These are phyloP conservation scores for Tylopilus balloui DNA, from an alignment of 768 basidiomycete genomes.

Conservation along the genomic window DNA sequence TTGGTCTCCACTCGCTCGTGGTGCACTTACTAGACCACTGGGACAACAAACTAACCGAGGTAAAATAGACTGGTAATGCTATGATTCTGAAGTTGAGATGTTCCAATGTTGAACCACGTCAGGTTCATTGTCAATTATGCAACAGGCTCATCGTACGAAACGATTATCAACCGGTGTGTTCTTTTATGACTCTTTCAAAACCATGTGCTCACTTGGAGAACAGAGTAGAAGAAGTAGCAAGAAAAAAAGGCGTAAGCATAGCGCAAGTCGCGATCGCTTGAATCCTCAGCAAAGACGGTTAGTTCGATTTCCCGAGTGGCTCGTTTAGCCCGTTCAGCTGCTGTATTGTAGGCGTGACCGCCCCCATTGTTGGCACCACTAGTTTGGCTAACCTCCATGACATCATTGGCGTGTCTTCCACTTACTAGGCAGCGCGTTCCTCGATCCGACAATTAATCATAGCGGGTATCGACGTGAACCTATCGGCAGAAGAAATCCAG, in stretches of 20 bases:
- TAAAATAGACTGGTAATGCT: constrained; percentile 22
- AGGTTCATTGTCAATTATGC: constrained; percentile 27
- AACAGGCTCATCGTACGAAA: constrained; percentile 23
- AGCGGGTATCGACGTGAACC: constrained; percentile 38
- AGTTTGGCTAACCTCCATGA: constrained; percentile 39
- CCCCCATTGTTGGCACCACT: constrained; percentile 44
- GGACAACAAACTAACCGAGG: constrained; percentile 27
- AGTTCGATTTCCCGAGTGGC: neutral
- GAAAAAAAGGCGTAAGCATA: constrained; percentile 37
- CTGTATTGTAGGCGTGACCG: constrained; percentile 29
- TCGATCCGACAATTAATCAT: constrained; percentile 3
- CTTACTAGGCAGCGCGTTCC: neutral
- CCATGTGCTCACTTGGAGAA: neutral
- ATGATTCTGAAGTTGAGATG: neutral
- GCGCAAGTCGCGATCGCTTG: constrained; percentile 42
- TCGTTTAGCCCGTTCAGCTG: neutral
- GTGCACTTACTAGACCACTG: constrained; percentile 33
- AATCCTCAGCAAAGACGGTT: constrained; percentile 31
- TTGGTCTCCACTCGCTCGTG: constrained; percentile 42
- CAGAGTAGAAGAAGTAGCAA: constrained; percentile 40
- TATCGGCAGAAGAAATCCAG: constrained; percentile 46
- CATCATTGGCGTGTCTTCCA: constrained; percentile 31
- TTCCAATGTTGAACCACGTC: constrained; percentile 3
- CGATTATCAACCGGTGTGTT: constrained; percentile 26
- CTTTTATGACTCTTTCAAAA: neutral